Evolutionary conservation across 768 basidiomycete species (phyloP).

Genomic region (Tubosaeta brunneosetosa): DNA sequence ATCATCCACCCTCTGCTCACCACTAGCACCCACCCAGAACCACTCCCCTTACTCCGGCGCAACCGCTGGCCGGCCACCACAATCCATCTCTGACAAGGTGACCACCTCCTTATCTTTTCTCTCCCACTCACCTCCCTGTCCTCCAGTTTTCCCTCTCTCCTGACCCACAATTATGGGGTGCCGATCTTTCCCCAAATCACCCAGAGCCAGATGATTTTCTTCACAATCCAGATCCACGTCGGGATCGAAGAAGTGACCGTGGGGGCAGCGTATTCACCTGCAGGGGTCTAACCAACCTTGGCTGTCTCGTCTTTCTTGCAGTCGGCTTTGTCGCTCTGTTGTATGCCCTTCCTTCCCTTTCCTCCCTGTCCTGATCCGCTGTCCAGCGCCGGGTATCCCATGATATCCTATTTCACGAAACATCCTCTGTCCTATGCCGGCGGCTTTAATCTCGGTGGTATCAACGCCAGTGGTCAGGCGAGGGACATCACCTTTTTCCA

Average conservation of each 20-base stretch:
- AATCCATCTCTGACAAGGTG: slow-evolving; percentile 60
- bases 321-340: slow-evolving; percentile 54
- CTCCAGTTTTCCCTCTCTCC: slow-evolving; percentile 67
- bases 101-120: slow-evolving; percentile 4
- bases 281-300: slow-evolving; percentile 68
- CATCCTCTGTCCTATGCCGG: slow-evolving; percentile 44
- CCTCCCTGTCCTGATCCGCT: neutral
- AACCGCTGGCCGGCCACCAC: slow-evolving; percentile 29
- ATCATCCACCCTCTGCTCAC: neutral
- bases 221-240: slow-evolving; percentile 68
- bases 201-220: slow-evolving; percentile 64
- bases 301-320: slow-evolving; percentile 57
- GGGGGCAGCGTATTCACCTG: slow-evolving; percentile 58
- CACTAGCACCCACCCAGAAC: slow-evolving; percentile 22
- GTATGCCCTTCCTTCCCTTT: slow-evolving; percentile 34
- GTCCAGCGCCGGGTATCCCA: slow-evolving; percentile 57
- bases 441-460: slow-evolving; percentile 73
- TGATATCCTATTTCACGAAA: slow-evolving; percentile 53
- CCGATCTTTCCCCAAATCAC: slow-evolving; percentile 53
- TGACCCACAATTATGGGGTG: slow-evolving; percentile 70
- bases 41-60: slow-evolving; percentile 39
- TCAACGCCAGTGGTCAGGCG: slow-evolving; percentile 71
- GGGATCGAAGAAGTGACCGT: slow-evolving; percentile 52
- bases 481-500: slow-evolving; percentile 5
- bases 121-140: neutral